phyloP scores from a whole-genome alignment of 352 stramenopile species.

The Pythium vanterpoolii region DNA sequence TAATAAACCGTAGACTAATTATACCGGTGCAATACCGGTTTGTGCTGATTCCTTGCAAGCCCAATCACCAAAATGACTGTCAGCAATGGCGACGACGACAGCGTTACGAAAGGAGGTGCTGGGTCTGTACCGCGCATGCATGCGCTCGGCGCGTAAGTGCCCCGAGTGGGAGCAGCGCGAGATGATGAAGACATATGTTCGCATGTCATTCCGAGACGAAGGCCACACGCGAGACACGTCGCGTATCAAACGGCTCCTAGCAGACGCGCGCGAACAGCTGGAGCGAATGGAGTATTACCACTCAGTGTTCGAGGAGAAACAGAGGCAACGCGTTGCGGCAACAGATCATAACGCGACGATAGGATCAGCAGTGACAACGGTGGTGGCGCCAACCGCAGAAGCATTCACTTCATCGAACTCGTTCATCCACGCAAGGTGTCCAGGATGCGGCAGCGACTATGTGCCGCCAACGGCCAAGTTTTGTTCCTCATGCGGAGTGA shows the following conservation, averaged over 20 bases:
- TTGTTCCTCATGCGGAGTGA: conserved; percentile 67
- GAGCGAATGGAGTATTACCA: conserved; percentile 88
- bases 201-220: conserved; percentile 76
- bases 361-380: conserved; percentile 5
- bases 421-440: conserved; percentile 22
- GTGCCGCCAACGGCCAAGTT: conserved; percentile 59
- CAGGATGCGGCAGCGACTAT: conserved; percentile 41
- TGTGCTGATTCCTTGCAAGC: not conserved
- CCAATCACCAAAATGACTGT: not conserved
- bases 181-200: conserved; percentile 81
- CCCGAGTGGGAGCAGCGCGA: conserved; percentile 78
- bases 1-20: not conserved
- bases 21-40: conserved; percentile 3
- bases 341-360: not conserved
- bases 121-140: conserved; percentile 63
- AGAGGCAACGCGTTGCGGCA: conserved; percentile 24
- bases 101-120: conserved; percentile 42
- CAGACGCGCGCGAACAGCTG: conserved; percentile 69
- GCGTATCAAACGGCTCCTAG: conserved; percentile 50
- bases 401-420: not conserved
- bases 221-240: conserved; percentile 43
- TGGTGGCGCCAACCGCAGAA: not conserved
- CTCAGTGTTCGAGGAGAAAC: conserved; percentile 69
- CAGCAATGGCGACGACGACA: not conserved
- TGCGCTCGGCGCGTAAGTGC: conserved; percentile 70